Conservation (phyloP, 2,329 filamentous ascomycete genomes). For the Exophiala sp. region DNA sequence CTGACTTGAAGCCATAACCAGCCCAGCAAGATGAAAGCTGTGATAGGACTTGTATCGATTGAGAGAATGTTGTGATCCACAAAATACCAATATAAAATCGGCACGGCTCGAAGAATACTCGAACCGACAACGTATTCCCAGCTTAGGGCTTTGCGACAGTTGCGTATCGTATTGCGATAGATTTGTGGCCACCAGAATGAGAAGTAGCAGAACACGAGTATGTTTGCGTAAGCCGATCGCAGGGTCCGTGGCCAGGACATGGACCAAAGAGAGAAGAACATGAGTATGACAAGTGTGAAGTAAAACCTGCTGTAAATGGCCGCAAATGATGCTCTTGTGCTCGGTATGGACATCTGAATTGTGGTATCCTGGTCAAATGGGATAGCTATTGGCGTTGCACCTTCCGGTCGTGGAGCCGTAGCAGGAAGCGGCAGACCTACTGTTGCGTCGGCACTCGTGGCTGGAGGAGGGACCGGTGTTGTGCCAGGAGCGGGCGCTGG, state of each 20-base stretch:
- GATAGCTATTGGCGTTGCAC: constrained; percentile 56
- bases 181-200: constrained; percentile 94
- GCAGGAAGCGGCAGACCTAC: constrained; percentile 49
- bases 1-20: constrained; percentile 90
- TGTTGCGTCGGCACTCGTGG: constrained; percentile 6
- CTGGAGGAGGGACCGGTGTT: constrained; percentile 3
- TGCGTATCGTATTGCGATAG: constrained; percentile 80
- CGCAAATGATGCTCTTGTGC: constrained; percentile 49
- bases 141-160: constrained; percentile 83
- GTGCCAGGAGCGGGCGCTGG: constrained; percentile 5
- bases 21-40: constrained; percentile 61
- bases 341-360: constrained; percentile 30
- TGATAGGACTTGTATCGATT: constrained; percentile 62
- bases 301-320: constrained; percentile 62
- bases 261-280: constrained; percentile 59
- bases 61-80: constrained; percentile 77
- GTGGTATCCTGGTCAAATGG: constrained; percentile 55
- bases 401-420: constrained; percentile 44
- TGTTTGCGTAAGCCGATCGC: constrained; percentile 56
- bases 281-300: constrained; percentile 54
- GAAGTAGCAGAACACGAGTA: constrained; percentile 70
- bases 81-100: constrained; percentile 82
- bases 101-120: constrained; percentile 71
- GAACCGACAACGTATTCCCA: constrained; percentile 90
- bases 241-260: constrained; percentile 53